These are phyloP conservation scores for Ogataea pini DNA, from an alignment of 805 yeast genomes.

Conservation along the genomic window DNA sequence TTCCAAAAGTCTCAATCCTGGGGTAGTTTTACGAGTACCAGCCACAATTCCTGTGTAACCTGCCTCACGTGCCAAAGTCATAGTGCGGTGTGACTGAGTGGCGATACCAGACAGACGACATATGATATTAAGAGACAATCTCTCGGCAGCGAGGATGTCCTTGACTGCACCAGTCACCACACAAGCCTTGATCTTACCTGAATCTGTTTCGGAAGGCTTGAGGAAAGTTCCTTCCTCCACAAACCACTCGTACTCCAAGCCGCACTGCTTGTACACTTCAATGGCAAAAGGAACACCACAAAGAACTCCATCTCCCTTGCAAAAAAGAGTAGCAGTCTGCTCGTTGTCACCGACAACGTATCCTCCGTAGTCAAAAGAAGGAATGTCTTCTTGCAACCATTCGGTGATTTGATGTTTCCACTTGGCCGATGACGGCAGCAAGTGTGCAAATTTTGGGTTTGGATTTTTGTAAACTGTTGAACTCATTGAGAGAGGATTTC, in stretches of 20 bases:
- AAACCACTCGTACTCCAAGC: constrained; percentile 70
- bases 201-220: constrained; percentile 38
- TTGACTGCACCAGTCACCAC: constrained; percentile 78
- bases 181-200: constrained; percentile 72
- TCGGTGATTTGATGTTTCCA: constrained; percentile 80
- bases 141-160: constrained; percentile 76
- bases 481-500: neutral
- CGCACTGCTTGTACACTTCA: constrained; percentile 80
- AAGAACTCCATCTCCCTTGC: constrained; percentile 78
- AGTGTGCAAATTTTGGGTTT: constrained; percentile 43
- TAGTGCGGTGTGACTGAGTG: constrained; percentile 62
- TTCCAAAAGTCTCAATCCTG: constrained; percentile 85
- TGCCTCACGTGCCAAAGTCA: constrained; percentile 58
- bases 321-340: constrained; percentile 74
- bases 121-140: constrained; percentile 79
- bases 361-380: constrained; percentile 93
- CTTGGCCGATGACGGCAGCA: constrained; percentile 71
- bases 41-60: constrained; percentile 87
- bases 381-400: constrained; percentile 86
- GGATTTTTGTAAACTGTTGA: constrained; percentile 30
- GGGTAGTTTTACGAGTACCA: constrained; percentile 97
- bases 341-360: constrained; percentile 81
- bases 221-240: constrained; percentile 66
- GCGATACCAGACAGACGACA: constrained; percentile 89
- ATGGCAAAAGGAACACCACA: constrained; percentile 88